These are phyloP conservation scores for Schizochytrium sp. DNA, from an alignment of 108 stramenopile species.

Conservation along the genomic window DNA sequence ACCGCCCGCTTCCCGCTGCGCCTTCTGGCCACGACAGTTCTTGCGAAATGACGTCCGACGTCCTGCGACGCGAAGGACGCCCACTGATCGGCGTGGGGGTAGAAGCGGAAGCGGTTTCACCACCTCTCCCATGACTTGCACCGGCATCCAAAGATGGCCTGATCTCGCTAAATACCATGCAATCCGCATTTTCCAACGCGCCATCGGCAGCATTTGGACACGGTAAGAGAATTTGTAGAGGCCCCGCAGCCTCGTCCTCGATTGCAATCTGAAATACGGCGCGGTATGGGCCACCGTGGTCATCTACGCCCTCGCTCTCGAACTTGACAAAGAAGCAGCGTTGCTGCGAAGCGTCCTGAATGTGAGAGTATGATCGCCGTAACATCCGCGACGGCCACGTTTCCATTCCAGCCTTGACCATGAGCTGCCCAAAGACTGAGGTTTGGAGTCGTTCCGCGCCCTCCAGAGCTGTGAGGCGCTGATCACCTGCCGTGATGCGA, in stretches of 20 bases:
- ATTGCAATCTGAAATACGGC: slow-evolving; percentile 37
- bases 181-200: slow-evolving; percentile 20
- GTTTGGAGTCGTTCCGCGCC: slow-evolving; percentile 20
- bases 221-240: slow-evolving; percentile 15
- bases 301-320: slow-evolving; percentile 47
- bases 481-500: slow-evolving; percentile 21
- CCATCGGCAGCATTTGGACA: slow-evolving; percentile 22
- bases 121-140: not conserved
- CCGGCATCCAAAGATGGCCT: not conserved
- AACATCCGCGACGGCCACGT: not conserved
- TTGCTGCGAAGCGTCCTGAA: slow-evolving; percentile 8
- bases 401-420: not conserved
- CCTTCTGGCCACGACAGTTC: not conserved
- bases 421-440: slow-evolving; percentile 22
- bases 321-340: slow-evolving; percentile 39
- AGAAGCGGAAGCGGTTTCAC: not conserved
- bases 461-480: not conserved
- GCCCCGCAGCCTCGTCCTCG: slow-evolving; percentile 12
- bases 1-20: not conserved
- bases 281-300: slow-evolving; percentile 56
- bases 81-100: not conserved
- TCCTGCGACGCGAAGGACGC: not conserved
- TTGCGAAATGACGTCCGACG: not conserved
- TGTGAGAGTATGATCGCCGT: slow-evolving; percentile 2
- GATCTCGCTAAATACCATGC: slow-evolving; percentile 19